A percentile compares a stretch with the other conserved stretches of the same genome.
These are phyloP conservation scores for Cenchrus fungigraminus DNA, from an alignment of 176 grass and related monocot genomes.

Conservation along the genomic window DNA sequence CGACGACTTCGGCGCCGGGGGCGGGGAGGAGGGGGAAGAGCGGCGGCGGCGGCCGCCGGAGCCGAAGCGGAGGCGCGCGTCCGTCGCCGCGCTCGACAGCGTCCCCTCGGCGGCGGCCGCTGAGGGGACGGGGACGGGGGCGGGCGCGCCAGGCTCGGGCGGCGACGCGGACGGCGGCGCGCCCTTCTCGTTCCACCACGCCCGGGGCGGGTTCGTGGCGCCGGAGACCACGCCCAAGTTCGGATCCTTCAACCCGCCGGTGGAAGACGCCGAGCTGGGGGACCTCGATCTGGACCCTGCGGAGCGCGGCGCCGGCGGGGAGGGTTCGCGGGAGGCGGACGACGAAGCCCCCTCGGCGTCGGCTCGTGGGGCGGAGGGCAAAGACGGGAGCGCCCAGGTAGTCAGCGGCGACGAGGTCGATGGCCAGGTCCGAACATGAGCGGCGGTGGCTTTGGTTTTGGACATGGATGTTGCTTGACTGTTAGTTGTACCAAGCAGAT, in stretches of 20 bases:
- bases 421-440: slow-evolving; percentile 10
- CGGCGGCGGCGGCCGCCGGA: not conserved
- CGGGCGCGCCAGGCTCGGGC: not conserved
- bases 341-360: not conserved
- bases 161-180: slow-evolving; percentile 14
- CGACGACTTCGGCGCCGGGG: not conserved
- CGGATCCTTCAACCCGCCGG: slow-evolving; percentile 71
- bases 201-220: slow-evolving; percentile 60
- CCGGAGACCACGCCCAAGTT: slow-evolving; percentile 89
- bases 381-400: not conserved
- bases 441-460: not conserved
- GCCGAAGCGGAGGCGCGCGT: slow-evolving; percentile 67
- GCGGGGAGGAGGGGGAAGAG: not conserved
- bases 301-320: not conserved
- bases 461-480: not conserved
- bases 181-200: slow-evolving; percentile 77
- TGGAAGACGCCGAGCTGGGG: not conserved
- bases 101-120: not conserved
- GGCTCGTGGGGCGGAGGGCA: not conserved
- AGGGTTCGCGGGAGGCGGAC: not conserved
- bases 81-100: slow-evolving; percentile 62
- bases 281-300: slow-evolving; percentile 3
- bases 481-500: not conserved
- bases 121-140: not conserved
- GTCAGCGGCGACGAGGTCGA: not conserved